phyloP scores from a whole-genome alignment of 176 grass and related monocot species.

The Carex parvula region DNA sequence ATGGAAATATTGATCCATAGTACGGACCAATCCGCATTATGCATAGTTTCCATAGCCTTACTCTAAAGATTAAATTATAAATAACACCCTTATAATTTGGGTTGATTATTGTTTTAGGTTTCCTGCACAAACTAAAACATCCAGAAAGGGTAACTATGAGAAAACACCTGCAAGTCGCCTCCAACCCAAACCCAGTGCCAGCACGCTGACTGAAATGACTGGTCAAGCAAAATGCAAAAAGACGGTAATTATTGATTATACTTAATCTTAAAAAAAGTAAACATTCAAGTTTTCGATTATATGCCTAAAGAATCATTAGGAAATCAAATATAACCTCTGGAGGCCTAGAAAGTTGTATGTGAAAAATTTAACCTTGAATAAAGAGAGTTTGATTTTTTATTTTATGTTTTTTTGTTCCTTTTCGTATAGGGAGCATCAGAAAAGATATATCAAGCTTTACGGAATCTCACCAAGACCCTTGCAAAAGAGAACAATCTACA shows the following conservation, averaged over 20 bases:
- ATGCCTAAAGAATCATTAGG: neutral
- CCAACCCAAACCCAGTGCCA: constrained; percentile 25
- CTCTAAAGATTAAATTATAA: constrained; percentile 12
- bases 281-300: neutral
- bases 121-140: constrained; percentile 43
- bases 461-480: neutral
- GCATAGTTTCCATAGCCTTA: no score
- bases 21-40: no score
- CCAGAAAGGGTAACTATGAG: constrained; percentile 52
- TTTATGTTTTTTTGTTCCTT: neutral
- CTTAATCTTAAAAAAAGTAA: neutral
- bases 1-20: no score
- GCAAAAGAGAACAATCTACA: neutral
- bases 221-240: constrained; percentile 37
- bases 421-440: neutral
- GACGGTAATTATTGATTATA: neutral
- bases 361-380: neutral
- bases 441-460: constrained; percentile 23
- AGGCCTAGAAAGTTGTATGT: neutral
- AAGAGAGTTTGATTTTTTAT: neutral
- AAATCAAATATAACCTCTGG: neutral
- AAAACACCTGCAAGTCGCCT: constrained; percentile 25
- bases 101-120: constrained; percentile 41
- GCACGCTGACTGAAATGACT: constrained; percentile 28
- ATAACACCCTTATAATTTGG: constrained; percentile 6